Base-by-base conservation (phyloP, 2,329 filamentous ascomycete species). In the Parastagonospora nodorum region DNA sequence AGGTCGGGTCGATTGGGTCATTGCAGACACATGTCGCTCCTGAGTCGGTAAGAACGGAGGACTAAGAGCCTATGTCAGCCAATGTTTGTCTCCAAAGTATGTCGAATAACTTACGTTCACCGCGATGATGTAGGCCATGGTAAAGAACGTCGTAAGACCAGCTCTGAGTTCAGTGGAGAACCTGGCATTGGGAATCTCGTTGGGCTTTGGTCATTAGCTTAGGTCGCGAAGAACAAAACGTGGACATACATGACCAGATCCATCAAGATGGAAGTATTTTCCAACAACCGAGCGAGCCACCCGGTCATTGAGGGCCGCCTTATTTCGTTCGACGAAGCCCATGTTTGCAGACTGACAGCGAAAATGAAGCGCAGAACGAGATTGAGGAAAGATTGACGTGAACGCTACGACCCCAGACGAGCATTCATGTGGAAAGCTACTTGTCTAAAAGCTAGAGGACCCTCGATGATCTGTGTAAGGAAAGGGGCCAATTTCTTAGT, bases 81-180 rank as follows among this genome's bases (percentile, higher is more conserved):
- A 60, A 48, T 50, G 33, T 45, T 28, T 8, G n/a, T n/a, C 12
- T 12, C 11, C 12, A 38, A 6, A 10, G 86, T 80, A 24, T 41
- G 36, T 42, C 8, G 42, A 9, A 9, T 24, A 31, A 60, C 55
- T 63, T 50, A 68, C 61, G 82, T 94, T 78, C 50, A 80, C 77
- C 62, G 83, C 82, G 68, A 89, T 88, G 75, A 92, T 91, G 50
- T 73, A 74, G 28, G 70, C 71, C 70, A 74, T 75, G 38, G 76
- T 76, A 51, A 78, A 78, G 63, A 79, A 78, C 1, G 89, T 92
- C n/a, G 90, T 89, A 35, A 95, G 75, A 42, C 91, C 91, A 50
- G 89, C 91, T 52, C 90, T 86, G 43, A 95, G 78, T 76, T 96
- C 91, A 42, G 90, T 95, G 66, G 90, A 85, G 77, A 95, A 95